Percentiles rank a stretch among this genome's conserved stretches.
phyloP scores from a whole-genome alignment of 2,329 filamentous ascomycete species.

The Lecanosticta acicola region DNA sequence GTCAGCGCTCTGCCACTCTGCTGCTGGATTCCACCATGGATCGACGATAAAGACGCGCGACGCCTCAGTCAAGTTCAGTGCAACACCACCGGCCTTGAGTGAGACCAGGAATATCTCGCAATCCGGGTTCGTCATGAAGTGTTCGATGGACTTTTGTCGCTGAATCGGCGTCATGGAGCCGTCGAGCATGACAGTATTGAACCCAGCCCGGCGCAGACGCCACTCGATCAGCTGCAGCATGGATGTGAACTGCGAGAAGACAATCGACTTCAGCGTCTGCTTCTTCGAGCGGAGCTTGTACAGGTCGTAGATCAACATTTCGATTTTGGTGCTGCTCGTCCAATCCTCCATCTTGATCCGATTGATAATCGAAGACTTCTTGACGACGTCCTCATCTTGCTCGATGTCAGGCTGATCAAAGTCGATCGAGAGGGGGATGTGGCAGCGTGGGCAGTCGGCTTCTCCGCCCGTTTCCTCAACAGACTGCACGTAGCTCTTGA shows the following conservation, averaged over 20 bases:
- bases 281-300: constrained; percentile 89
- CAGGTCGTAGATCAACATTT: constrained; percentile 88
- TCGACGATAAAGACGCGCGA: constrained; percentile 94
- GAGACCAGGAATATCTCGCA: constrained; percentile 96
- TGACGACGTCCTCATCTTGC: constrained; percentile 77
- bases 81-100: constrained; percentile 91
- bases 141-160: constrained; percentile 85
- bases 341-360: constrained; percentile 98
- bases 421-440: constrained; percentile 84
- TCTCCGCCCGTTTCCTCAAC: constrained; percentile 58
- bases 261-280: constrained; percentile 90
- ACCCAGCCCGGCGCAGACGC: constrained; percentile 91
- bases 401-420: constrained; percentile 93
- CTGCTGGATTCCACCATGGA: constrained; percentile 99
- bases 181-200: constrained; percentile 97
- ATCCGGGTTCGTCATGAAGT: constrained; percentile 92
- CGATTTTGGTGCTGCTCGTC: constrained; percentile 97
- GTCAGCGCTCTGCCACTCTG: constrained; percentile 97
- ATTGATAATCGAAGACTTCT: constrained; percentile 97
- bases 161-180: constrained; percentile 90
- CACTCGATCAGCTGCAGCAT: constrained; percentile 97
- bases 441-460: constrained; percentile 80
- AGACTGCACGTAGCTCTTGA: constrained; percentile 72
- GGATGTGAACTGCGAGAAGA: constrained; percentile 94
- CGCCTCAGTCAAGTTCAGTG: constrained; percentile 90